These are phyloP conservation scores for Cercophora samala DNA, from an alignment of 495 filamentous ascomycete species.

Conservation along the genomic window DNA sequence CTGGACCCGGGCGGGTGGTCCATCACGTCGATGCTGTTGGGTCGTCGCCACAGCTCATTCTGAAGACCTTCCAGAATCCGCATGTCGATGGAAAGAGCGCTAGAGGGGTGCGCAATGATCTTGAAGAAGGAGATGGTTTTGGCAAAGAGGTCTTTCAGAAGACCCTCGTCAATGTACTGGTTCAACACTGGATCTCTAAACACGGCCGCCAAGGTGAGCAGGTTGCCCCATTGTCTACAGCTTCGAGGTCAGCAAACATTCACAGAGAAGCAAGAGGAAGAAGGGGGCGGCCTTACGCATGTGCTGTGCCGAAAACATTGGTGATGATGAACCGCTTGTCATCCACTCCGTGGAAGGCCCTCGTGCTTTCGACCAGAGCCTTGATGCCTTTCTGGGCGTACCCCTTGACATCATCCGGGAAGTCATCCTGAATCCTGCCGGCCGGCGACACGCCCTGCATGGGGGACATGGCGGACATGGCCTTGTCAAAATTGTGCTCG, in stretches of 20 bases:
- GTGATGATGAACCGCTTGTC: slow-evolving; percentile 74
- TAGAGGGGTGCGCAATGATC: slow-evolving; percentile 59
- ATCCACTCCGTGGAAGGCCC: slow-evolving; percentile 72
- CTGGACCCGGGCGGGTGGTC: slow-evolving; percentile 35
- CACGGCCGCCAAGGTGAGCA: slow-evolving; percentile 79
- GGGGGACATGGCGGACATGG: slow-evolving; percentile 26
- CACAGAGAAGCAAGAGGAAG: slow-evolving; percentile 20
- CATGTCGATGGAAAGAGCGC: slow-evolving; percentile 63
- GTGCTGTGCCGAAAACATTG: slow-evolving; percentile 91
- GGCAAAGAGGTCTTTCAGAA: slow-evolving; percentile 50
- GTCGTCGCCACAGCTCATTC: slow-evolving; percentile 44
- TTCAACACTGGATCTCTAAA: slow-evolving; percentile 58
- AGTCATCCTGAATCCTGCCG: slow-evolving; percentile 31
- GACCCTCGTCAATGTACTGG: slow-evolving; percentile 47
- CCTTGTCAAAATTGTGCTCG: slow-evolving; percentile 37
- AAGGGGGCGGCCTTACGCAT: slow-evolving; percentile 67
- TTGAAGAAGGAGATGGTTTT: slow-evolving; percentile 71
- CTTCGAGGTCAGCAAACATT: slow-evolving; percentile 9
- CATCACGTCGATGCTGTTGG: slow-evolving; percentile 15
- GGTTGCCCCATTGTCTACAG: slow-evolving; percentile 90
- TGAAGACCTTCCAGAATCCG: slow-evolving; percentile 63
- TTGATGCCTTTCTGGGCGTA: slow-evolving; percentile 59
- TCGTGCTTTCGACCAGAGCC: slow-evolving; percentile 79
- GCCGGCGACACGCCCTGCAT: slow-evolving; percentile 29
- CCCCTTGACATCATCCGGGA: slow-evolving; percentile 49